Conservation (phyloP, 441 rosid species). For the Mallotus repandus region DNA sequence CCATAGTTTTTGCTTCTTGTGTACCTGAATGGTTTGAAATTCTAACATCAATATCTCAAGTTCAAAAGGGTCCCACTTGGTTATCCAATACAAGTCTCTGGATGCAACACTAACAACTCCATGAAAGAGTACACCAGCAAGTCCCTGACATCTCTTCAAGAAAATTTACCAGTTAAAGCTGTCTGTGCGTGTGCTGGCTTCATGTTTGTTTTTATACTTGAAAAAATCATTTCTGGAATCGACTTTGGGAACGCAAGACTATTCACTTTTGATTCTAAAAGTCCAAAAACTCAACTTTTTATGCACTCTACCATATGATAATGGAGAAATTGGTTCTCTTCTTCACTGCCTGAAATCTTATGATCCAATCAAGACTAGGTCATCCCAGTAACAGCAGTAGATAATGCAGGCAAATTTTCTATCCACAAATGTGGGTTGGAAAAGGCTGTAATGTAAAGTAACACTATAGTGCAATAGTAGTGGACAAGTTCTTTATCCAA, state of each 20-base stretch:
- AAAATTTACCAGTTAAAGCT: slow-evolving; percentile 1
- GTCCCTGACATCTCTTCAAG: background rate
- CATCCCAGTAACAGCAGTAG: background rate
- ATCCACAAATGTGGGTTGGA: background rate
- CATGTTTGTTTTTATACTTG: background rate
- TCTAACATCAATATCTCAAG: background rate
- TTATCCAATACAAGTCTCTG: background rate
- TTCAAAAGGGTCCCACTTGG: background rate
- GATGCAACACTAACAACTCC: background rate
- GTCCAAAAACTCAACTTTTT: background rate
- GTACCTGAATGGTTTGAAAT: background rate
- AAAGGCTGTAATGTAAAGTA: background rate
- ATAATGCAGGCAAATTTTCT: background rate
- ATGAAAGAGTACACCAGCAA: background rate
- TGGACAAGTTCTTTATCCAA: background rate
- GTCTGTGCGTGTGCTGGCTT: background rate
- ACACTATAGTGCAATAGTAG: background rate
- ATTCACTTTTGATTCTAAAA: background rate
- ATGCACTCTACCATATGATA: background rate
- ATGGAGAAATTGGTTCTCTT: background rate
- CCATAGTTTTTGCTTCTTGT: slow-evolving; percentile 9
- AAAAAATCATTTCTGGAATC: background rate
- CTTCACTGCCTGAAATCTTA: background rate
- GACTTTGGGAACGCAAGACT: background rate
- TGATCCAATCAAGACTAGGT: too few species aligned